phyloP scores from a whole-genome alignment of 2,329 filamentous ascomycete genomes.

The Conoideocrella luteorostrata region DNA sequence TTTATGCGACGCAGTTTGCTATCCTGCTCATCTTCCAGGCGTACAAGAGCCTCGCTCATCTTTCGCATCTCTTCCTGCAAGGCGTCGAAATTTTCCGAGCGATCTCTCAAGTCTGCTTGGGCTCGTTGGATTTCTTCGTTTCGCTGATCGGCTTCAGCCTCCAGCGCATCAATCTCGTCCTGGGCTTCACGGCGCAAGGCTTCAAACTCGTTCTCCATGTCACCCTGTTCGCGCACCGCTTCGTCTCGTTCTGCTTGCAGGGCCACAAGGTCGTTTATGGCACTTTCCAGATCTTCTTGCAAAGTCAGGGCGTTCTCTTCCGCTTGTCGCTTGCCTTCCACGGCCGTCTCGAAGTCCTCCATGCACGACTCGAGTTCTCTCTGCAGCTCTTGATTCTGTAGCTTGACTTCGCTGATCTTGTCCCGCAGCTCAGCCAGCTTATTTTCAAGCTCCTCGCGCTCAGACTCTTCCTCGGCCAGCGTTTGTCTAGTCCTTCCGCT shows the following conservation, averaged over 20 bases:
- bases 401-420: constrained; percentile 75
- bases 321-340: constrained; percentile 55
- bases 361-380: constrained; percentile 74
- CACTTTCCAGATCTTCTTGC: constrained; percentile 74
- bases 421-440: constrained; percentile 80
- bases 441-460: constrained; percentile 80
- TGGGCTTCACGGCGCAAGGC: constrained; percentile 57
- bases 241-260: constrained; percentile 83
- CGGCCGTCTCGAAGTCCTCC: constrained; percentile 69
- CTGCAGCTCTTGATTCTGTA: constrained; percentile 85
- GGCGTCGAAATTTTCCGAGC: constrained; percentile 82
- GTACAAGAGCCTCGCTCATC: constrained; percentile 78
- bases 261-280: constrained; percentile 71
- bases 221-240: constrained; percentile 59
- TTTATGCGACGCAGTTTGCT: constrained; percentile 72
- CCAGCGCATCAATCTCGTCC: constrained; percentile 59
- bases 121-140: constrained; percentile 64
- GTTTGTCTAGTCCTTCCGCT: constrained; percentile 65
- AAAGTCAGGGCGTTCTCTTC: constrained; percentile 55
- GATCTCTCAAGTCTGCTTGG: constrained; percentile 64
- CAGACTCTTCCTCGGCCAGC: constrained; percentile 58
- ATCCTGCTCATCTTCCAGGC: constrained; percentile 84
- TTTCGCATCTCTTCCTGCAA: constrained; percentile 90
- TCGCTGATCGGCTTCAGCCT: constrained; percentile 67
- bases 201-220: constrained; percentile 56